Evolutionary conservation across 768 basidiomycete genomes (phyloP).

Genomic region (Gloeopeniophorella convolvens): DNA sequence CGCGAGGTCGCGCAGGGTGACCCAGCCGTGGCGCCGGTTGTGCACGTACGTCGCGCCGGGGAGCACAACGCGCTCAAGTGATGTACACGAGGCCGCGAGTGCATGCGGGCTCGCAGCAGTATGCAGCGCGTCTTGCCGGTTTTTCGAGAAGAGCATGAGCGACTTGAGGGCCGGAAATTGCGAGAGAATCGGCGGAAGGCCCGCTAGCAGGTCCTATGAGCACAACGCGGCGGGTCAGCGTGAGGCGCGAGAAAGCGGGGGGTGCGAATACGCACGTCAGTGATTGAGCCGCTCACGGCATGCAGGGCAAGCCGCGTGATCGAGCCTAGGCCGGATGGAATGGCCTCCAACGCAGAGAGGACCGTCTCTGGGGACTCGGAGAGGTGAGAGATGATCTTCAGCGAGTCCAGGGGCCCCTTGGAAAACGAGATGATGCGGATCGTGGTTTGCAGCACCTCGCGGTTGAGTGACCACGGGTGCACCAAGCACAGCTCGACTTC

Average conservation of each 20-base stretch:
- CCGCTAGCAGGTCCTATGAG: conserved; percentile 23
- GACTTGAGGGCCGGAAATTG: conserved; percentile 22
- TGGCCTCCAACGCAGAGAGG: conserved; percentile 20
- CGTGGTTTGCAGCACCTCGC: conserved; percentile 23
- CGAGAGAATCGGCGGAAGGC: conserved; percentile 22
- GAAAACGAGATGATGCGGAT: conserved; percentile 23
- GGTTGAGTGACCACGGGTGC: conserved; percentile 24
- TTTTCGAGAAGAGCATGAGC: conserved; percentile 24
- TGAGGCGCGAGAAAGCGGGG: no score
- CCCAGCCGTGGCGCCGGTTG: conserved; percentile 22
- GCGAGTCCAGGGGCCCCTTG: conserved; percentile 19
- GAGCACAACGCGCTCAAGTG: conserved; percentile 25
- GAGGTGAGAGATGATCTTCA: conserved; percentile 24
- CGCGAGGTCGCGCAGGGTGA: conserved; percentile 22
- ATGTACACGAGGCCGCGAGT: conserved; percentile 20
- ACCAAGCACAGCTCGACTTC: conserved; percentile 26
- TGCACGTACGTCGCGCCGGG: conserved; percentile 21
- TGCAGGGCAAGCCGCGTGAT: conserved; percentile 23
- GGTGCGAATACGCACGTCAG: conserved; percentile 14
- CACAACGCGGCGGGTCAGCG: neutral
- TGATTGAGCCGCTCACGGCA: conserved; percentile 24
- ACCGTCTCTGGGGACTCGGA: conserved; percentile 16
- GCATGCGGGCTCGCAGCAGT: conserved; percentile 7
- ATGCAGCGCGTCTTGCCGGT: conserved; percentile 21
- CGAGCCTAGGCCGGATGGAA: conserved; percentile 20